Evolutionary conservation across 768 basidiomycete species (phyloP).

Genomic region (Tremella mesenterica): DNA sequence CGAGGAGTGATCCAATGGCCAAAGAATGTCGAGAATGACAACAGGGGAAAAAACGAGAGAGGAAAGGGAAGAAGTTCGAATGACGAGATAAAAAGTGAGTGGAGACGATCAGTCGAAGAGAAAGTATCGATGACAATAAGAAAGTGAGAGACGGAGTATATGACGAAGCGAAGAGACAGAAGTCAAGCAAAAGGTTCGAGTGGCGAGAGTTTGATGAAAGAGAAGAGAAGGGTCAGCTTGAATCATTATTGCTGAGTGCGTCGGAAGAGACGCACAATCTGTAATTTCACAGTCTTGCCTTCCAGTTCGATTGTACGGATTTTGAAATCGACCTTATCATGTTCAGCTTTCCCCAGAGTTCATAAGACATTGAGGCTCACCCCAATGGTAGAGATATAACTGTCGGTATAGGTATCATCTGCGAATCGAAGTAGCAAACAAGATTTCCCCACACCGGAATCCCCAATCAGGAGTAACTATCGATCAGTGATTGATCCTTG

Average conservation of each 20-base stretch:
- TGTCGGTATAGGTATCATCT: constrained; percentile 98
- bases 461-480: constrained; percentile 88
- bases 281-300: constrained; percentile 94
- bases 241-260: background rate
- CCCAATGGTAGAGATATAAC: constrained; percentile 98
- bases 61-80: background rate
- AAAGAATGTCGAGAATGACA: background rate
- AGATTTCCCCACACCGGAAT: constrained; percentile 98
- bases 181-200: background rate
- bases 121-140: background rate
- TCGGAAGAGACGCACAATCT: constrained; percentile 62
- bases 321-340: constrained; percentile 37
- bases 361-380: constrained; percentile 48
- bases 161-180: background rate
- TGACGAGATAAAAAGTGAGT: background rate
- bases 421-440: constrained; percentile 62
- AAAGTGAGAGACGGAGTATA: background rate
- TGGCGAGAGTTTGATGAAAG: background rate
- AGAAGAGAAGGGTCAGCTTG: constrained; percentile 3
- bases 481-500: constrained; percentile 47
- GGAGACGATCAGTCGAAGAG: background rate
- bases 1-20: background rate
- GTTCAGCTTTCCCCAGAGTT: background rate
- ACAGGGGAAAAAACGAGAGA: background rate
- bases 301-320: constrained; percentile 98